Evolutionary conservation across 2,329 filamentous ascomycete species (phyloP), one percentile per base, ranked within the genome.

Genomic region (Metarhizium album): DNA sequence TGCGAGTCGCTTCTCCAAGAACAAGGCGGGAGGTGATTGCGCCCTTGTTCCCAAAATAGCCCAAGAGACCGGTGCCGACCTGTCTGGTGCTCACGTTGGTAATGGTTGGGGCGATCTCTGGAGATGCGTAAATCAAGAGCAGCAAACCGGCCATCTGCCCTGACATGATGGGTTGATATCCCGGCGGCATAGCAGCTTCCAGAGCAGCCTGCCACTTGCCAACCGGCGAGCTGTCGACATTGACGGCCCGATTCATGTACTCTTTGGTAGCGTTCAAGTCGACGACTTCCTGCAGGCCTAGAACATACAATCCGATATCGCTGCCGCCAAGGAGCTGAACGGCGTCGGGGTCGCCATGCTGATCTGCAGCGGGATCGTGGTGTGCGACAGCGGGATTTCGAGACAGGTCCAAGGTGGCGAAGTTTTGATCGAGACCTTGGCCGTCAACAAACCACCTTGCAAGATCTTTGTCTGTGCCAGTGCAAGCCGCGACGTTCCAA

Each of bases 41-140:
- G 1, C 93, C 93, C 65, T 98, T 98, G 67, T 98, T 98, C 9
- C 93, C 93, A 72, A 96, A 84, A 62, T 95, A 95, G 0, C 91
- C 91, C 67, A 94, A 80, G 42, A 97, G 67, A 0, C 93, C 93
- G 0, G 93, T 98, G 0, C 90, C 91, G 7, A 97, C 84, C 52
- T 81, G 85, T 4, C 83, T 83, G 2, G 85, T 90, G 66, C 87
- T 94, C 58, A 95, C 81, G 46, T 87, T 87, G 54, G 82, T 87
- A 59, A 97, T 79, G 2, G 84, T 86, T 0, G 83, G 75, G 1
- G 80, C 80, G 40, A 97, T 74, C 8, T 82, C 78, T 0, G 90
- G 83, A 0, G 90, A 87, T 2, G 89, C 90, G 62, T 93, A 97
- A 24, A 96, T 78, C 27, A 97, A 74, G 2, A 96, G 73, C 40